A percentile compares a stretch with the other conserved stretches of the same genome.
These are phyloP conservation scores for Saccharum hybrid DNA, from an alignment of 202 grass and related monocot species.

Conservation along the genomic window DNA sequence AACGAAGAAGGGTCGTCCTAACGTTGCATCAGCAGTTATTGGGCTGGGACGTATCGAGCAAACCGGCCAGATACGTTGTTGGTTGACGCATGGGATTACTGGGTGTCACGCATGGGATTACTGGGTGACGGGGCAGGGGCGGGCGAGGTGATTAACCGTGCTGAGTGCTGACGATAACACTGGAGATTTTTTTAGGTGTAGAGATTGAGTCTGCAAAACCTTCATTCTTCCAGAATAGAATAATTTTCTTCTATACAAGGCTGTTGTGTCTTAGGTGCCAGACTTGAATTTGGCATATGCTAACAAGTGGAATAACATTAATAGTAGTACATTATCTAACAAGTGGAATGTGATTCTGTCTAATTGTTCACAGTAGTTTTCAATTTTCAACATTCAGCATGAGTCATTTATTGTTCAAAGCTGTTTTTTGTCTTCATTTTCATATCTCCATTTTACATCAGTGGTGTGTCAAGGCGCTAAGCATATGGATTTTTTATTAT, in stretches of 20 bases:
- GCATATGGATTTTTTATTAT: background rate
- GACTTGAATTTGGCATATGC: background rate
- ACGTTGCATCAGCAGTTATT: no score
- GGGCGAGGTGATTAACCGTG: no score
- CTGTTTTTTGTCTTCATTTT: constrained; percentile 11
- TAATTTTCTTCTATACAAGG: background rate
- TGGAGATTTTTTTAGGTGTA: no score
- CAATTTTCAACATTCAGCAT: background rate
- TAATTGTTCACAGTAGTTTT: background rate
- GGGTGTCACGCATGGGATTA: no score
- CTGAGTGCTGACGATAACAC: no score
- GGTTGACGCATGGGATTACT: no score
- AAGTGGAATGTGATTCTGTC: background rate
- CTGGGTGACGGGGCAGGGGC: no score
- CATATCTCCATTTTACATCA: background rate
- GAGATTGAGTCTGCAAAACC: background rate
- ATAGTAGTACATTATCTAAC: background rate
- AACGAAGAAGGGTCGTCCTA: no score
- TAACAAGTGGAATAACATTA: no score
- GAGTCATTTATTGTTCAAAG: background rate
- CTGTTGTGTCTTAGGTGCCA: background rate
- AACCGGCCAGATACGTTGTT: no score
- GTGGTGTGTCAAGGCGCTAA: background rate
- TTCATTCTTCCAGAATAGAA: background rate
- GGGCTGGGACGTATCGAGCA: no score